Conservation (phyloP, 345 rosid species). For the Reutealis trisperma region DNA sequence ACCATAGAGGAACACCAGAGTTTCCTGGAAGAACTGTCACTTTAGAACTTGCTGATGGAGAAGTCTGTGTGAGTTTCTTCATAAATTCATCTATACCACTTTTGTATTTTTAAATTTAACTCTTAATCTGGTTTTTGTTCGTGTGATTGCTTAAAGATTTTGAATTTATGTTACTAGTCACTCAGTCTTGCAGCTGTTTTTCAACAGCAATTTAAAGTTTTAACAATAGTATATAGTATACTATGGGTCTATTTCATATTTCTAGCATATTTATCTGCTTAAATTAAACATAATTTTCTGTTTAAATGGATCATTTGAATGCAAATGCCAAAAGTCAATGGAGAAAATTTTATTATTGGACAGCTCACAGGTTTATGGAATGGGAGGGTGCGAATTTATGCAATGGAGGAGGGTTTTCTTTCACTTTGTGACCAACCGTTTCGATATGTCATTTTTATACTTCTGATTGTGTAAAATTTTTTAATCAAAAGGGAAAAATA, state of each 20-base stretch:
- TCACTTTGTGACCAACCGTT: neutral
- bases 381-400: no score
- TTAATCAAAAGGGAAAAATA: no score
- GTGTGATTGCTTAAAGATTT: neutral
- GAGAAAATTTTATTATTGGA: neutral
- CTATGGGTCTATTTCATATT: no score
- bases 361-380: no score
- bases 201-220: neutral
- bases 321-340: neutral
- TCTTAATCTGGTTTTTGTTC: neutral
- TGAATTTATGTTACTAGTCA: neutral
- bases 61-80: slow-evolving; percentile 63
- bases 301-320: neutral
- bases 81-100: neutral
- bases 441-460: neutral
- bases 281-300: neutral
- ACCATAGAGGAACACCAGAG: slow-evolving; percentile 85
- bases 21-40: slow-evolving; percentile 90
- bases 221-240: neutral
- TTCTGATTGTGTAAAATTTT: neutral
- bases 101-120: neutral
- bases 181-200: neutral
- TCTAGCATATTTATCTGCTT: no score
- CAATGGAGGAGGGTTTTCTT: neutral
- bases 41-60: slow-evolving; percentile 64